Base-by-base conservation (phyloP, 768 basidiomycete species). In the Chalciporus sphaerocephalus region DNA sequence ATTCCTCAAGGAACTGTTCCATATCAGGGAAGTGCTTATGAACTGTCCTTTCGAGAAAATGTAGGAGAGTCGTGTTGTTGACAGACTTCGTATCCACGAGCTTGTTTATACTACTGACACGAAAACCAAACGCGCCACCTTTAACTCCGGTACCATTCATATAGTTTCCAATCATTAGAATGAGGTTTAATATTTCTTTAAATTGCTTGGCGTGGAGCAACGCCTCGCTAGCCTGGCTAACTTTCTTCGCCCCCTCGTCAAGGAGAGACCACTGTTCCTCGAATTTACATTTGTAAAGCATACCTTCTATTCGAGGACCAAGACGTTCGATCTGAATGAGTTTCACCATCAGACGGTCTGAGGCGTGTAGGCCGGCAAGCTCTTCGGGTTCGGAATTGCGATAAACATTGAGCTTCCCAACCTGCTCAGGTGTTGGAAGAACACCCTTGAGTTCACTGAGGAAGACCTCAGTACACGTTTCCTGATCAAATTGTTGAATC, bases 71-170 rank as follows among this genome's bases (percentile, higher is more conserved):
- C 11, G 89, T 92, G 47, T 94, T 95, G 59, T 92, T 87, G 34
- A 90, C 80, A 5, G 93, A 95, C 68, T 99, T 99, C 5, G 95
- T 99, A 61, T 99, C 96, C 30, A 96, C 95, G 42, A 99, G 75
- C 92, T 93, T 93, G 71, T 99, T 98, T 67, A 99, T 94, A 65
- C 93, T 95, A 69, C 91, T 92, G 42, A 98, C 82, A 58, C 88
- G 83, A 79, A 99, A 99, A 48, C 95, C 95, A 56, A 90, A 95
- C 1, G 96, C 96, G 24, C 94, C 94, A 44, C 95, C 95, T 64
- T 95, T 96, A 57, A 92, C 78, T 43, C 94, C 92, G 42, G 92
- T 87, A 6, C 93, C 92, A 61, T 99, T 99, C 85, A 98, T 93
- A 65, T 92, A 99, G 64, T 99, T 99, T 34, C 95, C 95, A 54